Conservation (phyloP, 768 basidiomycete genomes). For the Pleurotus ostreatus region DNA sequence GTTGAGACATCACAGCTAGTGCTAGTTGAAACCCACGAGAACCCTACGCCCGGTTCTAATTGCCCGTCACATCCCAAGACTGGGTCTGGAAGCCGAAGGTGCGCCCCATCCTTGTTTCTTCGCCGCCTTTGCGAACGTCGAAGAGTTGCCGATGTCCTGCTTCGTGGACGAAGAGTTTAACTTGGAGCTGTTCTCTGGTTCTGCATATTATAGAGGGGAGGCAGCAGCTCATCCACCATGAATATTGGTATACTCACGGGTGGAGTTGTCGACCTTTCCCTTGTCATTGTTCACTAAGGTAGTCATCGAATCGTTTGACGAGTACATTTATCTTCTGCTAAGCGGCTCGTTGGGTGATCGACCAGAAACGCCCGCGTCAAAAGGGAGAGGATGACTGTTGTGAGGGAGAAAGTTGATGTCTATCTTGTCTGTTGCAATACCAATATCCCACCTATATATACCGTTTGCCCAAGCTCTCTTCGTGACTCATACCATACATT, state of each 20-base stretch:
- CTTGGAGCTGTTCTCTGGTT: neutral
- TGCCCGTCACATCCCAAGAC: constrained; percentile 11
- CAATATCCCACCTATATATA: too few species aligned
- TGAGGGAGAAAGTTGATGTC: too few species aligned
- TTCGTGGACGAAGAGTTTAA: neutral
- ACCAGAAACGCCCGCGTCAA: too few species aligned
- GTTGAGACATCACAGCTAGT: too few species aligned
- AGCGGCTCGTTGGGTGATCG: neutral
- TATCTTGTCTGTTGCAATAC: too few species aligned
- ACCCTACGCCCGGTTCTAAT: too few species aligned
- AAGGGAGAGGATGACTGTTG: too few species aligned
- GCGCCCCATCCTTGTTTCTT: constrained; percentile 20
- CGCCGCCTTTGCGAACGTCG: constrained; percentile 16
- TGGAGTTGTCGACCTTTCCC: neutral
- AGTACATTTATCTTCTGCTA: neutral
- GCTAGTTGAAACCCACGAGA: too few species aligned
- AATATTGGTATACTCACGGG: neutral
- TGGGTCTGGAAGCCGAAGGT: constrained; percentile 19
- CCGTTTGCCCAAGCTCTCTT: too few species aligned
- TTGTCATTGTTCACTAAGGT: neutral
- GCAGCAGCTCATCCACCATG: neutral
- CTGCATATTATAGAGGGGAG: too few species aligned
- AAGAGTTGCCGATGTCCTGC: constrained; percentile 4
- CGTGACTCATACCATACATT: too few species aligned
- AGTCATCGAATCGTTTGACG: neutral